Base-by-base conservation (phyloP, 306 rosid species). In the Amphicarpaea edgeworthii region DNA sequence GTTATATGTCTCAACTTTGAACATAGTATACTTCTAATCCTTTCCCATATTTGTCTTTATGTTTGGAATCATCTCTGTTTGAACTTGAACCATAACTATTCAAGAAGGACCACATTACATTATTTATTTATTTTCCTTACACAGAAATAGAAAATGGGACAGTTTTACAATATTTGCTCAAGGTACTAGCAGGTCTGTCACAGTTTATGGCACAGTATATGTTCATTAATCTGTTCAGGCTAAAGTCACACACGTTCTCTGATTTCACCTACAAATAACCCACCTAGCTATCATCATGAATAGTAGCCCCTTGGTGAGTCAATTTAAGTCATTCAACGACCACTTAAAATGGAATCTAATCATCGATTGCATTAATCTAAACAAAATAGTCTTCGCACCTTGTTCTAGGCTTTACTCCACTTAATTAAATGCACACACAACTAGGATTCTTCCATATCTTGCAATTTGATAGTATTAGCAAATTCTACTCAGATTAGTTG, bases 21-120 rank as follows among this genome's bases (percentile, higher is more conserved):
- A 62, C 38, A 53, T 47, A n/a, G n/a, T n/a, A 58, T 23, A 38
- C 57, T 41, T 37, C 47, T 60, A 54, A 6, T 54, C 49, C 38
- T 70, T 45, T 63, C 59, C 67, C 23, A 53, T 57, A 23, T 82
- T 67, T 85, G 81, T 81, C 87, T 37, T 68, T 61, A 69, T 58
- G 54, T 64, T 47, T 76, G 81, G 74, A 82, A 26, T 50, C 24
- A 43, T 46, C 70, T 78, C 3, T 63, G 38, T 70, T 51, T 49
- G 50, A 75, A 68, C 61, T 57, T 70, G 81, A 82, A 73, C 68
- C 83, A 38, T 46, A 28, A 28, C 5, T 5, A 3, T 28, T 70
- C 50, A 59, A 81, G 59, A 46, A 40, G 90, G 87, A 73, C 88
- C 91, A 83, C 79, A 60, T 30, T 50, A 77, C 60, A 30, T 55